Conservation (phyloP, 1,284 basidiomycete genomes). For the Phellopilus nigrolimitatus region DNA sequence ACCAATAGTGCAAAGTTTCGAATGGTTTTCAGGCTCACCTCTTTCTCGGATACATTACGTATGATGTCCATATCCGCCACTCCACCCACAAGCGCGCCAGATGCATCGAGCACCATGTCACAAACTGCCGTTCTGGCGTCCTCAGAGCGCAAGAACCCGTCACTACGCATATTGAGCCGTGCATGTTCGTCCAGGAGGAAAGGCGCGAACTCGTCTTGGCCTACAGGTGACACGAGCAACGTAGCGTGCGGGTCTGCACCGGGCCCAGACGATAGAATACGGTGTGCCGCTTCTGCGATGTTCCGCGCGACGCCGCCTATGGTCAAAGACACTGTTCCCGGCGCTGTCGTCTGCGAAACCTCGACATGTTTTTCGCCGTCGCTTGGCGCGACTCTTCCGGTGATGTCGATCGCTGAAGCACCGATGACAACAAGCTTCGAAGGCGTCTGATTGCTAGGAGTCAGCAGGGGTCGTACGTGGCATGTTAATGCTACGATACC, state of each 20-base stretch:
- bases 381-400: slow-evolving; percentile 43
- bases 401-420: slow-evolving; percentile 84
- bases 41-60: slow-evolving; percentile 41
- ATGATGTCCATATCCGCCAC: slow-evolving; percentile 90
- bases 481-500: background rate
- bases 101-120: slow-evolving; percentile 73
- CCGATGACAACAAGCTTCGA: slow-evolving; percentile 67
- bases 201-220: slow-evolving; percentile 65
- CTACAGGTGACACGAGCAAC: slow-evolving; percentile 60
- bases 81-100: slow-evolving; percentile 75
- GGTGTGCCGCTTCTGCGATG: slow-evolving; percentile 84
- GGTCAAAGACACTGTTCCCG: slow-evolving; percentile 70
- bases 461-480: background rate
- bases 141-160: slow-evolving; percentile 59
- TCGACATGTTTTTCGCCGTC: slow-evolving; percentile 28
- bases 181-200: slow-evolving; percentile 55
- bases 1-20: slow-evolving; percentile 23
- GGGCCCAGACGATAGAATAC: slow-evolving; percentile 42
- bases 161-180: slow-evolving; percentile 70
- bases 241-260: slow-evolving; percentile 31
- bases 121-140: slow-evolving; percentile 69
- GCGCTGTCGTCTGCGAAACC: slow-evolving; percentile 65
- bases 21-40: slow-evolving; percentile 35
- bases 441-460: slow-evolving; percentile 22
- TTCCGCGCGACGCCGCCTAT: slow-evolving; percentile 94